Conservation (phyloP, 2,329 filamentous ascomycete species). For the Exophiala alcalophila region DNA sequence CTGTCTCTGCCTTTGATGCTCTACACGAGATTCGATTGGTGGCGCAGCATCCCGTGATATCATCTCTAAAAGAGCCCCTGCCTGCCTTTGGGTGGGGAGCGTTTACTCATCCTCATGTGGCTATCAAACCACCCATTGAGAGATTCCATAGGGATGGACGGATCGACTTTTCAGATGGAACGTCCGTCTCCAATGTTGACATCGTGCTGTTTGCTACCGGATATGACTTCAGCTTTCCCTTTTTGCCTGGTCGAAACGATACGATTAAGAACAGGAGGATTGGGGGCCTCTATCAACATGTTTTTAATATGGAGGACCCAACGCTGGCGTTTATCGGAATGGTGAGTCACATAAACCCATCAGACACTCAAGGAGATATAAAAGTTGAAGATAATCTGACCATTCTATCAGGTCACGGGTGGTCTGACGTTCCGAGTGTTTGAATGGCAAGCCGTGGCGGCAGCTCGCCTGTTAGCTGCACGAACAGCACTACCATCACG, state of each 20-base stretch:
- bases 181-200: conserved; percentile 26
- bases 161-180: conserved; percentile 30
- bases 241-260: conserved; percentile 30
- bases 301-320: conserved; percentile 38
- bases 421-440: conserved; percentile 36
- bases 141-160: conserved; percentile 28
- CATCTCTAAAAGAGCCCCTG: conserved; percentile 4
- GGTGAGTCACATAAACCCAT: conserved; percentile 8
- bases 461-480: conserved; percentile 33
- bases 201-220: conserved; percentile 37
- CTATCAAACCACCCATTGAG: conserved; percentile 32
- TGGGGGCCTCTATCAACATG: conserved; percentile 38
- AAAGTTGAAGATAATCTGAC: background rate
- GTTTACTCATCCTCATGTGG: conserved; percentile 34
- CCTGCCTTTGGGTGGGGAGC: conserved; percentile 19
- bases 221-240: conserved; percentile 34
- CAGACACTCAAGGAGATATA: background rate
- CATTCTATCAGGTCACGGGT: conserved; percentile 34
- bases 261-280: conserved; percentile 36
- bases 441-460: conserved; percentile 35
- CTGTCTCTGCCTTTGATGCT: conserved; percentile 34
- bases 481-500: conserved; percentile 28
- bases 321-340: conserved; percentile 36
- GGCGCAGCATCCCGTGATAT: conserved; percentile 25
- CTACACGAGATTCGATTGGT: conserved; percentile 31